Evolutionary conservation across 495 filamentous ascomycete genomes (phyloP).

Genomic region (Aspergillus ellipticus): DNA sequence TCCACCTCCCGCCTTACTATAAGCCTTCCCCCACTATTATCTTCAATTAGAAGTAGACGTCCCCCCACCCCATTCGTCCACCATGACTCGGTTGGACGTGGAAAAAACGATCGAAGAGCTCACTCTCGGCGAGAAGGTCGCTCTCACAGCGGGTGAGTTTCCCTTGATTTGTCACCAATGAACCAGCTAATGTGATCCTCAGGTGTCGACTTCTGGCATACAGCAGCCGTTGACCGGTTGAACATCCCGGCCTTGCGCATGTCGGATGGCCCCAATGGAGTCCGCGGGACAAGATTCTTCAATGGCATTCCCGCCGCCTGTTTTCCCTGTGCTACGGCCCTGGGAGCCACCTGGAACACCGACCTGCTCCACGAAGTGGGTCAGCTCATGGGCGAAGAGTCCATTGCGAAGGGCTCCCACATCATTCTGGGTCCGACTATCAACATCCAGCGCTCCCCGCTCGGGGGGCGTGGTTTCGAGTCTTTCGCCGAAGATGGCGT

Average conservation of each 20-base stretch:
- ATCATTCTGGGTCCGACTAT: conserved; percentile 73
- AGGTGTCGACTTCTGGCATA: conserved; percentile 79
- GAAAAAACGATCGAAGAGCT: conserved; percentile 61
- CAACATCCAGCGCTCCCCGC: conserved; percentile 71
- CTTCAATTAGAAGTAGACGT: too few relatives aligned
- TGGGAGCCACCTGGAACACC: conserved; percentile 69
- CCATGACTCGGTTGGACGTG: conserved; percentile 59
- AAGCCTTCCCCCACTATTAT: too few relatives aligned
- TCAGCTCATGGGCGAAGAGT: conserved; percentile 61
- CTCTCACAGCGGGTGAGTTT: conserved; percentile 54
- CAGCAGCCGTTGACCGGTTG: conserved; percentile 61
- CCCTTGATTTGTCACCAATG: neutral
- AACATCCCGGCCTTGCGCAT: conserved; percentile 66
- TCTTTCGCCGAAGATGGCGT: conserved; percentile 76
- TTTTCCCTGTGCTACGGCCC: conserved; percentile 64
- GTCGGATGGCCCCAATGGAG: conserved; percentile 73
- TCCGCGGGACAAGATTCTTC: conserved; percentile 70
- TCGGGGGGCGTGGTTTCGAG: conserved; percentile 77
- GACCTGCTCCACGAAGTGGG: conserved; percentile 60
- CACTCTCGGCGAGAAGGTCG: conserved; percentile 58
- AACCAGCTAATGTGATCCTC: neutral
- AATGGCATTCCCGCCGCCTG: conserved; percentile 65
- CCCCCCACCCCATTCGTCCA: conserved; percentile 4
- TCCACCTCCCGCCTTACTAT: too few relatives aligned
- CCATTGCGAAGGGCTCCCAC: conserved; percentile 65